A percentile compares a stretch with the other conserved stretches of the same genome.
Conservation (phyloP, 2,329 filamentous ascomycete species). For the Fusarium oligoseptatum region DNA sequence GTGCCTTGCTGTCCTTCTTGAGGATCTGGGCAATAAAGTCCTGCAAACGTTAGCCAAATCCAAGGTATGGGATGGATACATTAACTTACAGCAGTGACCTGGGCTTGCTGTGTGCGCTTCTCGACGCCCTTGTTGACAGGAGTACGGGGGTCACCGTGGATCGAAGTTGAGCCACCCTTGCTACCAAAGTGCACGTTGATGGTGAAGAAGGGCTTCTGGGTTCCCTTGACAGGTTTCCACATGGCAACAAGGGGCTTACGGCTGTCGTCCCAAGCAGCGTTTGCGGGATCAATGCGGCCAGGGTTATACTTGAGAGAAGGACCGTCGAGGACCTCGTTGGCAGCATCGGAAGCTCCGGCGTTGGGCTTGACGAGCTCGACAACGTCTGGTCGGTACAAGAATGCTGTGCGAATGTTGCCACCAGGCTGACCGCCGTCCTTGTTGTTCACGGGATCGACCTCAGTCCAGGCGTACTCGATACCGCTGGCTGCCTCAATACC, state of each 20-base stretch:
- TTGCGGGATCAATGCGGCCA: constrained; percentile 74
- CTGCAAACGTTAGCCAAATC: constrained; percentile 42
- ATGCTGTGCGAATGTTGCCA: constrained; percentile 79
- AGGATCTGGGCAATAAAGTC: constrained; percentile 71
- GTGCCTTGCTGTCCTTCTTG: constrained; percentile 65
- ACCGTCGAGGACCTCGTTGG: constrained; percentile 67
- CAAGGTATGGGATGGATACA: neutral
- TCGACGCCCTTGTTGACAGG: constrained; percentile 75
- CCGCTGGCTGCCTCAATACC: constrained; percentile 65
- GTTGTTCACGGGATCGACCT: constrained; percentile 71
- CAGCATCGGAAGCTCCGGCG: constrained; percentile 66
- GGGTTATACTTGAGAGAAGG: constrained; percentile 76
- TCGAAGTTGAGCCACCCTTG: constrained; percentile 74
- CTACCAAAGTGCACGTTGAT: constrained; percentile 78
- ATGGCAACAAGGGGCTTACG: constrained; percentile 77
- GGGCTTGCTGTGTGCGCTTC: constrained; percentile 67
- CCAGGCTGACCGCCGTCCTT: constrained; percentile 76
- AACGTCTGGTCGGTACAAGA: constrained; percentile 74
- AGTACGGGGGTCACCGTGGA: constrained; percentile 75
- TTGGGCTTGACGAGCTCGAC: constrained; percentile 71
- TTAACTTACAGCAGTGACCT: constrained; percentile 67
- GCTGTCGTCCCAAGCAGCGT: constrained; percentile 69
- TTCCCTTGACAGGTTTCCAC: constrained; percentile 70
- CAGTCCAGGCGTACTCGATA: constrained; percentile 70
- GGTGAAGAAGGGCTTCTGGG: constrained; percentile 72